Percentiles rank a stretch among this genome's conserved stretches.
Conservation (phyloP, 441 rosid species). For the Croton setiger region DNA sequence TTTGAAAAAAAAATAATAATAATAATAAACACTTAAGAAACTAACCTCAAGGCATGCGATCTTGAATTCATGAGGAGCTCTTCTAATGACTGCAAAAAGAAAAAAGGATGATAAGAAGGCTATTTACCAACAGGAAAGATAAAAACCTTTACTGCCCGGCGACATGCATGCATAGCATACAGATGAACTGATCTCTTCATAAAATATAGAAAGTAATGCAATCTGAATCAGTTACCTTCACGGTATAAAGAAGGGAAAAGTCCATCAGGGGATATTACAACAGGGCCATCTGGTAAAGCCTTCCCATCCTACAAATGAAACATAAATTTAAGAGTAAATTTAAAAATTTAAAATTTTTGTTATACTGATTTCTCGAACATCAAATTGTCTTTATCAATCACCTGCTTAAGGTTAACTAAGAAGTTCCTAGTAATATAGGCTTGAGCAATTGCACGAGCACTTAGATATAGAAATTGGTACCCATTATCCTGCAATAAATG, state of each 20-base stretch:
- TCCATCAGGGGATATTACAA: constrained; percentile 97
- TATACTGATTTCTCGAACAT: constrained; percentile 7
- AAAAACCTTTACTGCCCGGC: background rate
- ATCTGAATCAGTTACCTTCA: constrained; percentile 55
- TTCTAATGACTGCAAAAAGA: constrained; percentile 63
- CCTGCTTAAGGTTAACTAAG: constrained; percentile 90
- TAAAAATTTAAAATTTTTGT: background rate
- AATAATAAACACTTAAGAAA: background rate
- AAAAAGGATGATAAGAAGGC: background rate
- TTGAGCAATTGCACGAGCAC: constrained; percentile 97
- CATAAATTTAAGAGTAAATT: background rate
- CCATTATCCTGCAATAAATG: constrained; percentile 78
- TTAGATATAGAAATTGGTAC: constrained; percentile 86
- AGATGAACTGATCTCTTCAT: background rate
- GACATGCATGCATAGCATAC: background rate
- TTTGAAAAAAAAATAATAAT: background rate
- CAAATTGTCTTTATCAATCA: constrained; percentile 24
- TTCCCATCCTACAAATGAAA: constrained; percentile 68
- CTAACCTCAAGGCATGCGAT: constrained; percentile 90
- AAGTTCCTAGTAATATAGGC: constrained; percentile 87
- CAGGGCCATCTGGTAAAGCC: constrained; percentile 94
- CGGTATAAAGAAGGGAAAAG: constrained; percentile 87
- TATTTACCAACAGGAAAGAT: background rate
- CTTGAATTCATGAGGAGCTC: constrained; percentile 98
- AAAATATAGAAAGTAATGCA: background rate